A percentile compares a stretch with the other conserved stretches of the same genome.
Evolutionary conservation across 176 grass and related monocot species (phyloP).

Genomic region (Aegilops speltoides): DNA sequence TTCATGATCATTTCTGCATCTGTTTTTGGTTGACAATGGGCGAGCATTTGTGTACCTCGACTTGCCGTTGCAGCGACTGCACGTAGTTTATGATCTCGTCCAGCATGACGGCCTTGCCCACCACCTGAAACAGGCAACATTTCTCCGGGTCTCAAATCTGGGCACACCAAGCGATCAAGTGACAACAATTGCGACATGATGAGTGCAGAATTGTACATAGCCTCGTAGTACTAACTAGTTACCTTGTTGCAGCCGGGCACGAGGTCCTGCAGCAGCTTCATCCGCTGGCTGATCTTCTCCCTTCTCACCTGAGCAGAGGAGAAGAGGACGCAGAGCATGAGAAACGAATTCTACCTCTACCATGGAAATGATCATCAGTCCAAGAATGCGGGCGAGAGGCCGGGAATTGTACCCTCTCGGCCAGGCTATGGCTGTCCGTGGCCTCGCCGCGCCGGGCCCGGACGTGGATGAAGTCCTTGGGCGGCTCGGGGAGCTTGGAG

Average conservation of each 20-base stretch:
- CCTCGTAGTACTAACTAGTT: slow-evolving; percentile 2
- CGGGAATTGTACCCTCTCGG: slow-evolving; percentile 79
- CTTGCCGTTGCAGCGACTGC: slow-evolving; percentile 97
- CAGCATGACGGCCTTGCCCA: slow-evolving; percentile 98
- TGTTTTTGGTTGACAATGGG: neutral
- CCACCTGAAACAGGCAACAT: slow-evolving; percentile 75
- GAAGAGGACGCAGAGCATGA: neutral
- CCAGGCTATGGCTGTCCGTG: slow-evolving; percentile 96
- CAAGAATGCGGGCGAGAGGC: neutral
- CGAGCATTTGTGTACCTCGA: slow-evolving; percentile 63
- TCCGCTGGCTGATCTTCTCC: slow-evolving; percentile 97
- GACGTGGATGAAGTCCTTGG: slow-evolving; percentile 95
- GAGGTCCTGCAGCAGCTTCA: slow-evolving; percentile 99
- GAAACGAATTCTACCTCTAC: neutral
- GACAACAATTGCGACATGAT: neutral
- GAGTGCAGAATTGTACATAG: neutral
- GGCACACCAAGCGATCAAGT: slow-evolving; percentile 1
- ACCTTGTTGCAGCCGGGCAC: slow-evolving; percentile 98
- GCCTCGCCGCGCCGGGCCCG: slow-evolving; percentile 93
- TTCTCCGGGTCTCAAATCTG: slow-evolving; percentile 36
- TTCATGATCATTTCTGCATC: slow-evolving; percentile 30
- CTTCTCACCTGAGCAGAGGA: slow-evolving; percentile 68
- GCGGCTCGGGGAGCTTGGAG: slow-evolving; percentile 52
- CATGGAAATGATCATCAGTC: neutral
- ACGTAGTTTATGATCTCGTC: slow-evolving; percentile 99